Conservation (phyloP, 257 asterid species). For the Cruciata laevipes region DNA sequence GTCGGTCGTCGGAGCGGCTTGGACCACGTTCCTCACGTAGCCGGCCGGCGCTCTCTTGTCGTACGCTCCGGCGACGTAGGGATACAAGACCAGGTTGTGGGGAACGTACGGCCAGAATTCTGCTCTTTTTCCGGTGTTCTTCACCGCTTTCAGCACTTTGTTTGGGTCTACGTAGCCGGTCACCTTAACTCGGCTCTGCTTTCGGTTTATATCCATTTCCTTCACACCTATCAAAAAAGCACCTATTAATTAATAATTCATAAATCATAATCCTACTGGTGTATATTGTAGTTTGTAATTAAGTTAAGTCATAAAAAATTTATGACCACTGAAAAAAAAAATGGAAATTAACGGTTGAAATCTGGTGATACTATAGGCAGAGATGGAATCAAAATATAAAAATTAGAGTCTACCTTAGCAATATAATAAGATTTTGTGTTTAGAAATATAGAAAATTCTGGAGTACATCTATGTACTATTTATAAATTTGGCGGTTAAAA, state of each 20-base stretch:
- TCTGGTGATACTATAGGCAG: too few relatives aligned
- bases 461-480: too few relatives aligned
- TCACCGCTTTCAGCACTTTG: slow-evolving; percentile 58
- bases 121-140: slow-evolving; percentile 74
- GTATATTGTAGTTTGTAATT: too few relatives aligned
- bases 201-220: slow-evolving; percentile 55
- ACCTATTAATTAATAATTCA: not conserved
- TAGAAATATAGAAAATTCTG: too few relatives aligned
- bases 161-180: slow-evolving; percentile 63
- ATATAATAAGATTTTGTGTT: too few relatives aligned
- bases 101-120: slow-evolving; percentile 88
- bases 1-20: slow-evolving; percentile 37
- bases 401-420: too few relatives aligned
- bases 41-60: slow-evolving; percentile 84
- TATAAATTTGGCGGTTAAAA: too few relatives aligned
- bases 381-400: too few relatives aligned
- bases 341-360: not conserved
- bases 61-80: slow-evolving; percentile 58
- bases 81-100: slow-evolving; percentile 57
- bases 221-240: slow-evolving; percentile 45
- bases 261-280: too few relatives aligned
- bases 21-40: slow-evolving; percentile 46
- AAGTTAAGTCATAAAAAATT: too few relatives aligned
- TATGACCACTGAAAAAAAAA: too few relatives aligned
- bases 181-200: slow-evolving; percentile 63